A percentile compares a stretch with the other conserved stretches of the same genome.
Evolutionary conservation across 495 filamentous ascomycete genomes (phyloP).

Genomic region (Cercophora newfieldiana): DNA sequence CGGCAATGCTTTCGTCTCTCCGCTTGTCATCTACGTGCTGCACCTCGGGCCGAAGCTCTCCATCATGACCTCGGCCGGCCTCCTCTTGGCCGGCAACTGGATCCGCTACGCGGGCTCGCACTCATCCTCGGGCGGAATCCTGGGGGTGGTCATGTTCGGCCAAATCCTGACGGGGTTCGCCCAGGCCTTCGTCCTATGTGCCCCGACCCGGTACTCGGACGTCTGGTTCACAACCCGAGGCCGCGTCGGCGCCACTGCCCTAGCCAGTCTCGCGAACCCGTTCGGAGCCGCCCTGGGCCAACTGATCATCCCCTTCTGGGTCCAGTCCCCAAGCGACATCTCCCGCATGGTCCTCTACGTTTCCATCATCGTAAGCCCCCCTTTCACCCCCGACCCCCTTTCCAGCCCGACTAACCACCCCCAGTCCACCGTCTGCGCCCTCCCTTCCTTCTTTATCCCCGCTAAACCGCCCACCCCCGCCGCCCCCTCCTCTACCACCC

Average conservation of each 20-base stretch:
- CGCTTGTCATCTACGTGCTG: conserved; percentile 74
- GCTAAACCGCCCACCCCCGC: conserved; percentile 73
- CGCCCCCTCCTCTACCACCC: conserved; percentile 42
- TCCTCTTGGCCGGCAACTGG: conserved; percentile 86
- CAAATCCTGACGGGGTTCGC: conserved; percentile 88
- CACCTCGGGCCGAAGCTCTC: conserved; percentile 77
- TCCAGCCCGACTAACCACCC: conserved; percentile 15
- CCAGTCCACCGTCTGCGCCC: conserved; percentile 65
- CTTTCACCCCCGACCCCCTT: conserved; percentile 13
- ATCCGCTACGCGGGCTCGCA: conserved; percentile 82
- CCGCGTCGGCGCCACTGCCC: conserved; percentile 82
- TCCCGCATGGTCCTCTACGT: conserved; percentile 85
- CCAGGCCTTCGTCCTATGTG: conserved; percentile 89
- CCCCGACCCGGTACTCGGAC: conserved; percentile 88
- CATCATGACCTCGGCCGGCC: conserved; percentile 68
- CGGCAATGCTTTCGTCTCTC: conserved; percentile 71
- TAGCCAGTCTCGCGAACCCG: conserved; percentile 83
- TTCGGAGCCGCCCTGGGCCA: conserved; percentile 87
- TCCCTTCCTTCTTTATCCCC: conserved; percentile 88
- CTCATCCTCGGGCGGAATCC: conserved; percentile 53
- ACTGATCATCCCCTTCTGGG: conserved; percentile 78
- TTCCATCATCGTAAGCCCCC: conserved; percentile 68
- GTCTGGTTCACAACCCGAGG: conserved; percentile 89
- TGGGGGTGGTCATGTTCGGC: conserved; percentile 86
- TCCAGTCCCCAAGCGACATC: conserved; percentile 59